phyloP scores from a whole-genome alignment of 352 stramenopile species.

The Globisporangium sylvaticum region DNA sequence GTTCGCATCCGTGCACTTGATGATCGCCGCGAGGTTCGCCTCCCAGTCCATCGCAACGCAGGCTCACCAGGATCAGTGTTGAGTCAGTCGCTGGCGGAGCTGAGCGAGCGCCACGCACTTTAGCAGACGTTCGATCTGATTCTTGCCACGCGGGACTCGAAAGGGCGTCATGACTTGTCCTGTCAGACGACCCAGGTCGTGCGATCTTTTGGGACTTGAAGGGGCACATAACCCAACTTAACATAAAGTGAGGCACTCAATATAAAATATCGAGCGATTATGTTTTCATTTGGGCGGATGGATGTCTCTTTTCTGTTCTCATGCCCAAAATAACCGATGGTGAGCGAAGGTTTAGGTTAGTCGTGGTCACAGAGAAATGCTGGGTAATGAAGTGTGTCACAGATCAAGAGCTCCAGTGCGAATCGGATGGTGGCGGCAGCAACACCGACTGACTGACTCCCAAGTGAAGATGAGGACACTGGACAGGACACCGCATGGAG shows the following conservation, averaged over 20 bases:
- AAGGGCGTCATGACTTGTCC: not conserved
- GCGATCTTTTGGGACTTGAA: not conserved
- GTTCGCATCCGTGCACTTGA: constrained; percentile 79
- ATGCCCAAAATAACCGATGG: not conserved
- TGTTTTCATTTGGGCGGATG: not conserved
- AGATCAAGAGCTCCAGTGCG: not conserved
- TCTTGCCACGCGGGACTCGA: not conserved
- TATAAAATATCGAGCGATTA: not conserved
- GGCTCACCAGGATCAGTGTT: too few relatives aligned
- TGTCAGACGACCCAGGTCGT: not conserved
- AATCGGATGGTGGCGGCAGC: constrained; percentile 7
- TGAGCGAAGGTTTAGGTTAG: not conserved
- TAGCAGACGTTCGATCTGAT: not conserved
- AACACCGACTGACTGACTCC: not conserved
- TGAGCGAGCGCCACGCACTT: not conserved
- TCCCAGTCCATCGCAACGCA: constrained; percentile 18
- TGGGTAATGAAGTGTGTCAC: not conserved
- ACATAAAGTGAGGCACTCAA: not conserved
- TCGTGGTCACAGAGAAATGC: not conserved
- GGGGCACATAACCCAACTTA: not conserved
- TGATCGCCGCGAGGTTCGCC: constrained; percentile 70
- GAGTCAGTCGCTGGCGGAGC: too few relatives aligned
- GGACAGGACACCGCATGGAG: too few relatives aligned
- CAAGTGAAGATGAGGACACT: too few relatives aligned
- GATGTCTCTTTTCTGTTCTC: not conserved